Evolutionary conservation across 177 flowering plant species (phyloP).

Genomic region (Vitis hybrid): DNA sequence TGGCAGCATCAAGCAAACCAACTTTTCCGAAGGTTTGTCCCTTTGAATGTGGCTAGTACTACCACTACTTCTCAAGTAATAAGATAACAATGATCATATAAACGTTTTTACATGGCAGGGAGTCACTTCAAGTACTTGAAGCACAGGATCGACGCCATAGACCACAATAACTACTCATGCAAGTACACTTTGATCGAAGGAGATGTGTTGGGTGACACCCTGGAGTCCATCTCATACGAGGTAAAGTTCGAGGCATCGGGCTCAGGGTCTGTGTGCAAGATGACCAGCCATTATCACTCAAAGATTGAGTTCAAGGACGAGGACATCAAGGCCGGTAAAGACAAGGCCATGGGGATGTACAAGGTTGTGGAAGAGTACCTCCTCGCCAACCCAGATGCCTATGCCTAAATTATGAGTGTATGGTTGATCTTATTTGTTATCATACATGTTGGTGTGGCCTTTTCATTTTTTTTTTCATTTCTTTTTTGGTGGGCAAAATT

Average conservation of each 20-base stretch:
- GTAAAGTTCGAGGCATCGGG: constrained; percentile 11
- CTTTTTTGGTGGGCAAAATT: too few relatives aligned
- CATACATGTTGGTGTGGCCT: too few relatives aligned
- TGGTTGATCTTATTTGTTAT: too few relatives aligned
- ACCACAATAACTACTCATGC: constrained; percentile 5
- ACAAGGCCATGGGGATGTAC: constrained; percentile 5
- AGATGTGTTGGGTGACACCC: constrained; percentile 4
- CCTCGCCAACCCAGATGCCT: constrained; percentile 5
- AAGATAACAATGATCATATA: too few relatives aligned
- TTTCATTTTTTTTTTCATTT: too few relatives aligned
- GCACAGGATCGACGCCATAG: constrained; percentile 14
- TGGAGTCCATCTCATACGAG: constrained; percentile 15
- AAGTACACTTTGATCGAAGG: constrained; percentile 20
- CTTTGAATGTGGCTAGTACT: not conserved
- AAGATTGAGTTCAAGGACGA: constrained; percentile 12
- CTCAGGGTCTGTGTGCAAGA: constrained; percentile 3
- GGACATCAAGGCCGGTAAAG: constrained; percentile 10
- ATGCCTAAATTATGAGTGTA: not conserved
- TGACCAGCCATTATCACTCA: constrained; percentile 12
- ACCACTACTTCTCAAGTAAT: not conserved
- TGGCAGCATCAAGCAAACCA: constrained; percentile 21
- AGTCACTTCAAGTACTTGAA: constrained; percentile 8
- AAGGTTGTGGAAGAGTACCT: constrained; percentile 15
- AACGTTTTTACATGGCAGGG: constrained; percentile 1
- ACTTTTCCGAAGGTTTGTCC: constrained; percentile 17